Evolutionary conservation across 768 basidiomycete genomes (phyloP).

Genomic region (Dioszegia crocea): DNA sequence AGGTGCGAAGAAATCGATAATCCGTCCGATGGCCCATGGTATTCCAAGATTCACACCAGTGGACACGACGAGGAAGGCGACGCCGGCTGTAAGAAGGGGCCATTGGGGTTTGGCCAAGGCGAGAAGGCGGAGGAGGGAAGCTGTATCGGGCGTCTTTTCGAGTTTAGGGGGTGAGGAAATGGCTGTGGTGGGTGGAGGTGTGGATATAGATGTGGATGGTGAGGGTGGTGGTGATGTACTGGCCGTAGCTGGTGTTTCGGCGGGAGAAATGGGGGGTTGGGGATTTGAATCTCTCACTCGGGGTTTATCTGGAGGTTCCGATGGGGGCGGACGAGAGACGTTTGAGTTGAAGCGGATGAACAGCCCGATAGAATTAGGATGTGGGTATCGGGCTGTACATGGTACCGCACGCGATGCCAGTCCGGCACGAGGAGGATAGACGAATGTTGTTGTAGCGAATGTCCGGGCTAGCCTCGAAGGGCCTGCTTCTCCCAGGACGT

Average conservation of each 20-base stretch:
- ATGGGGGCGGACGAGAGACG: not conserved
- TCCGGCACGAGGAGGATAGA: not conserved
- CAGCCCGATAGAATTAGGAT: not conserved
- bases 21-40: constrained; percentile 42
- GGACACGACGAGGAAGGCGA: constrained; percentile 32
- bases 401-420: not conserved
- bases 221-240: constrained; percentile 1
- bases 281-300: not conserved
- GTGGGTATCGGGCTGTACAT: not conserved
- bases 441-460: not conserved
- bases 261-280: not conserved
- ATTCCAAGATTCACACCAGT: constrained; percentile 39
- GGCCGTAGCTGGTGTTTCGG: not conserved
- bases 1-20: constrained; percentile 46
- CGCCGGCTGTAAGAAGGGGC: constrained; percentile 33
- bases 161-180: constrained; percentile 6
- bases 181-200: constrained; percentile 12
- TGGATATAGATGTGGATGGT: constrained; percentile 2
- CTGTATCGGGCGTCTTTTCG: constrained; percentile 28
- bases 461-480: not conserved
- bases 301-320: constrained; percentile 6
- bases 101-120: constrained; percentile 42
- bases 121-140: constrained; percentile 39
- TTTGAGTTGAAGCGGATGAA: constrained; percentile 10
- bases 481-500: not conserved